A percentile compares a stretch with the other conserved stretches of the same genome.
phyloP scores from a whole-genome alignment of 1,139 yeast genomes.

The Zygotorulaspora mrakii region DNA sequence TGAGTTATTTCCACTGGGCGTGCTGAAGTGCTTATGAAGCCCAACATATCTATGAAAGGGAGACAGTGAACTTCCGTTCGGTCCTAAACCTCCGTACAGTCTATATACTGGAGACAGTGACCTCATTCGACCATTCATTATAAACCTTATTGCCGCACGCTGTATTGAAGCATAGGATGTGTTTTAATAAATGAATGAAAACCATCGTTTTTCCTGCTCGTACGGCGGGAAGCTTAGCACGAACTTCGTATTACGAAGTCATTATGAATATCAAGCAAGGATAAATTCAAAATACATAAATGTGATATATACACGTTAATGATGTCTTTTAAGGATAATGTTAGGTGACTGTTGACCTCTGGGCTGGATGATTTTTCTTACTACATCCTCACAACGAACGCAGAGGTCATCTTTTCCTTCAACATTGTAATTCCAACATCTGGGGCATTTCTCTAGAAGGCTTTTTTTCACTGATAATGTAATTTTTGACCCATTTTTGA shows the following conservation, averaged over 20 bases:
- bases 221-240: too few relatives aligned
- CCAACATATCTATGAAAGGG: neutral
- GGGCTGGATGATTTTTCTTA: too few relatives aligned
- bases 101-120: neutral
- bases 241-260: too few relatives aligned
- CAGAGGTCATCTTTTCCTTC: slow-evolving; percentile 55
- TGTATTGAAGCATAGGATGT: too few relatives aligned
- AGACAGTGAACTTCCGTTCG: neutral
- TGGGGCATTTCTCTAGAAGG: slow-evolving; percentile 60
- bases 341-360: too few relatives aligned
- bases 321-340: too few relatives aligned
- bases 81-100: neutral
- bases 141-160: neutral
- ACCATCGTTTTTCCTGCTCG: too few relatives aligned
- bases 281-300: neutral
- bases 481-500: slow-evolving; percentile 12
- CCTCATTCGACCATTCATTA: neutral
- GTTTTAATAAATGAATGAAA: too few relatives aligned
- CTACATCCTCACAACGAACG: slow-evolving; percentile 55
- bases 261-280: too few relatives aligned
- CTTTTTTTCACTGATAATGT: slow-evolving; percentile 21
- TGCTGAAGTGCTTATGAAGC: slow-evolving; percentile 4
- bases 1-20: slow-evolving; percentile 4
- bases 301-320: slow-evolving; percentile 1
- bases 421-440: slow-evolving; percentile 87